Conservation (phyloP, 2,329 filamentous ascomycete species). For the Dactylellina parvicollis region DNA sequence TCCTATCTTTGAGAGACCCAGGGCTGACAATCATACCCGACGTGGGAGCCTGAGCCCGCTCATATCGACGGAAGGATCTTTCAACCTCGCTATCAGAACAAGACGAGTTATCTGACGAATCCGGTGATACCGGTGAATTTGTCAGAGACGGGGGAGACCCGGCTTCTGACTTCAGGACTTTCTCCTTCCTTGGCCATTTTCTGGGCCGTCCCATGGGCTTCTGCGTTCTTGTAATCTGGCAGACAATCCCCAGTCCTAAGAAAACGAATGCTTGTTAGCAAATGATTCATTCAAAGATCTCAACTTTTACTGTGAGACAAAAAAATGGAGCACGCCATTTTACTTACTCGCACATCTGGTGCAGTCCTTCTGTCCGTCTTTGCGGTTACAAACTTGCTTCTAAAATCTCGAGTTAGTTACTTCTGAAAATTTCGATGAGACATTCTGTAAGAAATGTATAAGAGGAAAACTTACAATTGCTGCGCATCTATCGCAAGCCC, state of each 20-base stretch:
- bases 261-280: slow-evolving; percentile 9
- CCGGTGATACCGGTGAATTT: slow-evolving; percentile 48
- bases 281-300: not conserved
- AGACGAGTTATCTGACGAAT: slow-evolving; percentile 51
- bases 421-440: slow-evolving; percentile 4
- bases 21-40: slow-evolving; percentile 50
- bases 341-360: slow-evolving; percentile 54
- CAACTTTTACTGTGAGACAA: not conserved
- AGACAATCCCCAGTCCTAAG: slow-evolving; percentile 53
- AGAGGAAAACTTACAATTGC: slow-evolving; percentile 44
- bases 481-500: slow-evolving; percentile 55
- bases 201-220: slow-evolving; percentile 55
- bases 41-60: slow-evolving; percentile 39
- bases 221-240: slow-evolving; percentile 54
- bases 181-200: slow-evolving; percentile 54
- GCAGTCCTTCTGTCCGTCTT: slow-evolving; percentile 52
- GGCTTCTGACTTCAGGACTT: slow-evolving; percentile 45
- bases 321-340: slow-evolving; percentile 26
- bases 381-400: slow-evolving; percentile 55
- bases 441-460: slow-evolving; percentile 16
- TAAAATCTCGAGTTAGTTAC: slow-evolving; percentile 34
- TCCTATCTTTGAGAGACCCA: slow-evolving; percentile 45
- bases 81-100: slow-evolving; percentile 51
- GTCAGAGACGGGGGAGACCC: slow-evolving; percentile 47
- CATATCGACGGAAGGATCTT: slow-evolving; percentile 48